Evolutionary conservation across 176 grass and related monocot genomes (phyloP).

Genomic region (Lolium perenne): DNA sequence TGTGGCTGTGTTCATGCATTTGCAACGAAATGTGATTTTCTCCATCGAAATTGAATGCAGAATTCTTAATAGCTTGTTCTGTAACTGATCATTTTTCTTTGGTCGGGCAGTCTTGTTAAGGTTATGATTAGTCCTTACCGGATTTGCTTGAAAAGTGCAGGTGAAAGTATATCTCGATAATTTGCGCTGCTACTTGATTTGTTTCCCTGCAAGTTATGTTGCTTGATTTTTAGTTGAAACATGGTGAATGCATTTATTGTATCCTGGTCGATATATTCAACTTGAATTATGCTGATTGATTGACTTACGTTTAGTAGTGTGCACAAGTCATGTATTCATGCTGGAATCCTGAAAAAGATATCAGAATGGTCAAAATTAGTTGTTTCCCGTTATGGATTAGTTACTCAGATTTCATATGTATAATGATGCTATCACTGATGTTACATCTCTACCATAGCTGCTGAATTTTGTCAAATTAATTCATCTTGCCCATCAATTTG

Average conservation of each 20-base stretch:
- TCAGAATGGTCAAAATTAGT: neutral
- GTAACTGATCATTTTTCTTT: slow-evolving; percentile 1
- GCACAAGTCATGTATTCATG: neutral
- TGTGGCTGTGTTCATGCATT: neutral
- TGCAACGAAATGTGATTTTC: neutral
- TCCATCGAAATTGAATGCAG: neutral
- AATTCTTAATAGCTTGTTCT: neutral
- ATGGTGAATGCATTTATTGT: neutral
- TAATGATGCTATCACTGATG: neutral
- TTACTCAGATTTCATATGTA: neutral
- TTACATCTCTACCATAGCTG: neutral
- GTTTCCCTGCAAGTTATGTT: neutral
- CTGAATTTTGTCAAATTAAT: slow-evolving; percentile 28
- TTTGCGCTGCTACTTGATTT: neutral
- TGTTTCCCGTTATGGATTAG: neutral
- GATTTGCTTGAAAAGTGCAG: neutral
- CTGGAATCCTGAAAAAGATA: slow-evolving; percentile 16
- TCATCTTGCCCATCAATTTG: neutral
- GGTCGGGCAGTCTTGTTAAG: neutral
- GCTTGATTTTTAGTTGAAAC: neutral
- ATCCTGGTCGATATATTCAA: neutral
- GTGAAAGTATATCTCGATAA: neutral
- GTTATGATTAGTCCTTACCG: neutral
- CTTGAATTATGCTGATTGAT: slow-evolving; percentile 17
- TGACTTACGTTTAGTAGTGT: neutral